These are phyloP conservation scores for Trichoderma sp. DNA, from an alignment of 2,329 filamentous ascomycete species.

Conservation along the genomic window DNA sequence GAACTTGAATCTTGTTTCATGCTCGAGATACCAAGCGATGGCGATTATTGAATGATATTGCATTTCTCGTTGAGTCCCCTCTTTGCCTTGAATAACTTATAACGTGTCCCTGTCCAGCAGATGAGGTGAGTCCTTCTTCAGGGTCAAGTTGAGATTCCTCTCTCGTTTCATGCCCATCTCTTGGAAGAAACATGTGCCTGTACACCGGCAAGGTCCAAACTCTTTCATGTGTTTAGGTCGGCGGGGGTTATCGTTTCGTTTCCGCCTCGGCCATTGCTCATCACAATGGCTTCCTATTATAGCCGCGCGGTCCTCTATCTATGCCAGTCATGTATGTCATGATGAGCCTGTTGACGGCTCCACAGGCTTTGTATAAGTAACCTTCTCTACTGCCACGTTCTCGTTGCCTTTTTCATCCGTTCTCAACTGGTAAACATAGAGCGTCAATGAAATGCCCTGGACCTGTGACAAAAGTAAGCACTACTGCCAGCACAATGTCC, in stretches of 20 bases:
- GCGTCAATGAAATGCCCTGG: constrained; percentile 91
- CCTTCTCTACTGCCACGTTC: constrained; percentile 82
- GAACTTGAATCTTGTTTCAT: constrained; percentile 37
- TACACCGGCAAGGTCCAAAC: not conserved
- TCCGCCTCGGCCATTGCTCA: constrained; percentile 31
- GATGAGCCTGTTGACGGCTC: constrained; percentile 58
- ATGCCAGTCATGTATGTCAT: constrained; percentile 37
- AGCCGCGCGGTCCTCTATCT: constrained; percentile 3
- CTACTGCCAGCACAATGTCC: not conserved
- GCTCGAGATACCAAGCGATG: constrained; percentile 44
- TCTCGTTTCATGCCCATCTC: not conserved
- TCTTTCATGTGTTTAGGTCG: constrained; percentile 17
- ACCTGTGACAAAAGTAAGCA: constrained; percentile 58
- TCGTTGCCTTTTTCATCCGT: constrained; percentile 76
- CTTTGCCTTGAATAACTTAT: constrained; percentile 29
- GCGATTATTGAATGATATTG: constrained; percentile 38
- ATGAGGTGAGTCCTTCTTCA: constrained; percentile 28
- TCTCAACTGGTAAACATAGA: constrained; percentile 89
- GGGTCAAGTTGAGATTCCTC: constrained; percentile 22
- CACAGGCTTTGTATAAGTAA: constrained; percentile 79
- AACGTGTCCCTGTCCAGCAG: constrained; percentile 32
- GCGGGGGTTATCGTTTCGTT: constrained; percentile 37
- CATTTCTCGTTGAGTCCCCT: constrained; percentile 36
- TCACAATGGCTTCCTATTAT: not conserved
- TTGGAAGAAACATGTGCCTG: constrained; percentile 23